Conservation (phyloP, 441 rosid genomes). For the Hura crepitans region DNA sequence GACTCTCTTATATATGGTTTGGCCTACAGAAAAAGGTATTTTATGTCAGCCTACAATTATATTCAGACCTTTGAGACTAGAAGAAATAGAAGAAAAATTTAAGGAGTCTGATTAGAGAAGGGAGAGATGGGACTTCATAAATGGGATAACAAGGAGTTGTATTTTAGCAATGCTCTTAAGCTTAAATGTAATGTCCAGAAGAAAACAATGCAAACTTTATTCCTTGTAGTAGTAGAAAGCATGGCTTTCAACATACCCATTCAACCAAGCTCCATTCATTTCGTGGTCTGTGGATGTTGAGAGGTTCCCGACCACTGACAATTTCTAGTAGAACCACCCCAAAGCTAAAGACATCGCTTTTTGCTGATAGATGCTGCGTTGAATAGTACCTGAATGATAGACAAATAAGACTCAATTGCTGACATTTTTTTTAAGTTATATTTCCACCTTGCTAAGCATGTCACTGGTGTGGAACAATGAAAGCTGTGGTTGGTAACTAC, state of each 20-base stretch:
- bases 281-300: slow-evolving; percentile 61
- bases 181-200: neutral
- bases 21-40: slow-evolving; percentile 41
- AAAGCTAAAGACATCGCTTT: slow-evolving; percentile 76
- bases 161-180: neutral
- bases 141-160: neutral
- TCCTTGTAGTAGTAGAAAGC: neutral
- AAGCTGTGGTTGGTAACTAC: neutral
- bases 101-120: neutral
- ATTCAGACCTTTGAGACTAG: neutral
- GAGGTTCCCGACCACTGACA: slow-evolving; percentile 69
- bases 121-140: neutral
- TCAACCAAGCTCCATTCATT: slow-evolving; percentile 78
- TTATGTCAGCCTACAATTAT: slow-evolving; percentile 13
- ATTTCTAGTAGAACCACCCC: slow-evolving; percentile 75
- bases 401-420: slow-evolving; percentile 9
- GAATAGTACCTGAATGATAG: slow-evolving; percentile 56
- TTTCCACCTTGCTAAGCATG: neutral
- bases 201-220: neutral
- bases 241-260: slow-evolving; percentile 48
- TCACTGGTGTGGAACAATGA: neutral
- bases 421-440: neutral
- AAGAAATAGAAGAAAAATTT: neutral
- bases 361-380: slow-evolving; percentile 64
- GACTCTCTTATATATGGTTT: slow-evolving; percentile 63